Percentiles rank a stretch among this genome's conserved stretches.
These are phyloP conservation scores for Excoecaria cochinchinensis DNA, from an alignment of 345 rosid genomes.

Conservation along the genomic window DNA sequence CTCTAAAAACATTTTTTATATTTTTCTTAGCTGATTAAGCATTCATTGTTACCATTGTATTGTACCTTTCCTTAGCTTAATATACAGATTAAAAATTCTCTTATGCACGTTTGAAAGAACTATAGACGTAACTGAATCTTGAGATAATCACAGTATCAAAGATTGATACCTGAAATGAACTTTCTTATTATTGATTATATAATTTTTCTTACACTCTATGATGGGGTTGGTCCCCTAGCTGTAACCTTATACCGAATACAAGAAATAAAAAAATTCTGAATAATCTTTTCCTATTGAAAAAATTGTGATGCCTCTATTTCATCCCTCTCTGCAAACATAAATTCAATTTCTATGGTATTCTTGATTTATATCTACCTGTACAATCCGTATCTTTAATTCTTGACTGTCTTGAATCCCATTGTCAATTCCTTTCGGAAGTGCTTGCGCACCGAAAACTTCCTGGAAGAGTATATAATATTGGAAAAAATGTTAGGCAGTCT, in stretches of 20 bases:
- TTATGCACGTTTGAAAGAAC: too few relatives aligned
- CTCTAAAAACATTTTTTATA: too few relatives aligned
- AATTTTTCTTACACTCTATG: neutral
- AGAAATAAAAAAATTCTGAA: neutral
- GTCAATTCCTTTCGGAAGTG: constrained; percentile 17
- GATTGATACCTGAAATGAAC: neutral
- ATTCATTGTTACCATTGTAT: too few relatives aligned
- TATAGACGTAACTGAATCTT: too few relatives aligned
- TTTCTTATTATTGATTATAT: neutral
- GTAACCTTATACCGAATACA: neutral
- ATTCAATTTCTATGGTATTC: neutral
- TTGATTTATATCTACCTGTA: neutral
- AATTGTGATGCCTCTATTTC: neutral
- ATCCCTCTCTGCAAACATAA: neutral
- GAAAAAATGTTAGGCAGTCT: neutral
- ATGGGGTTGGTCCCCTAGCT: constrained; percentile 14
- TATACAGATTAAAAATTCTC: too few relatives aligned
- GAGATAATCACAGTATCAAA: neutral
- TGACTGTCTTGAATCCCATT: neutral
- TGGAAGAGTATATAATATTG: neutral
- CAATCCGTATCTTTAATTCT: neutral
- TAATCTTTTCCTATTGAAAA: constrained; percentile 4
- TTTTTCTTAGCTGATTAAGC: too few relatives aligned
- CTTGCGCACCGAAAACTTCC: constrained; percentile 22
- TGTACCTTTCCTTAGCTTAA: too few relatives aligned